Base-by-base conservation (phyloP, 1,284 basidiomycete species). In the Singerocomus inundabilis region DNA sequence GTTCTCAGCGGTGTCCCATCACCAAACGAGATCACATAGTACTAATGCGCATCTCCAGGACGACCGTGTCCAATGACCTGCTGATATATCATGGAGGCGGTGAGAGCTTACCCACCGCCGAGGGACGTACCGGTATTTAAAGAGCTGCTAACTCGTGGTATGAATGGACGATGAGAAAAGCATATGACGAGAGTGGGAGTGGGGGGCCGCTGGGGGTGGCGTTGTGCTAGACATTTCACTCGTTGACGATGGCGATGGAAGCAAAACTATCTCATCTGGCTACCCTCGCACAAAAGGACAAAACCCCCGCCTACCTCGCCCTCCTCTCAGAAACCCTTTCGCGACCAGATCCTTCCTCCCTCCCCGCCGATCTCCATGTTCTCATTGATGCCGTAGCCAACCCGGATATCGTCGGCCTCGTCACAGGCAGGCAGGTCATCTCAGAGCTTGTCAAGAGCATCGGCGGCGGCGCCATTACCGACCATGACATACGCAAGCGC, bases 381-480 rank as follows among this genome's bases (percentile, higher is more conserved):
- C 74, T 93, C 57, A 80, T 93, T 57, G 81, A 88, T 55, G 80
- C 81, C 57, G 84, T 91, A 51, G 81, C 91, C 48, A 86, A 88
- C 66, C 82, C 88, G 56, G 91, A 93, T 58, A 77, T 74, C 55
- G 82, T 88, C 39, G 87, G 89, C 36, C 80, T 93, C 51, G 88
- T 96, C 49, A 86, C 92, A 44, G 89, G 88, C 21, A 79, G 92
- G 57, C 91, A 93, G 58, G 84, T 93, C 30, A 76, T 95, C 28
- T 80, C 86, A 16, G 90, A 93, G 64, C 80, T 94, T 48, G 88
- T 90, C 56, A 85, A 79, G 63, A 72, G 72, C 32, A 73, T 93
- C 33, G 75, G 73, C 28, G 76, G 79, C 40, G 79, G 78, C 12
- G 67, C 66, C 2, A 73, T 91, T 57, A 72, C 76, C 45, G 75